Percentiles rank a stretch among this genome's conserved stretches.
These are phyloP conservation scores for Talaromyces pinophilus DNA, from an alignment of 2,329 filamentous ascomycete genomes.

Conservation along the genomic window DNA sequence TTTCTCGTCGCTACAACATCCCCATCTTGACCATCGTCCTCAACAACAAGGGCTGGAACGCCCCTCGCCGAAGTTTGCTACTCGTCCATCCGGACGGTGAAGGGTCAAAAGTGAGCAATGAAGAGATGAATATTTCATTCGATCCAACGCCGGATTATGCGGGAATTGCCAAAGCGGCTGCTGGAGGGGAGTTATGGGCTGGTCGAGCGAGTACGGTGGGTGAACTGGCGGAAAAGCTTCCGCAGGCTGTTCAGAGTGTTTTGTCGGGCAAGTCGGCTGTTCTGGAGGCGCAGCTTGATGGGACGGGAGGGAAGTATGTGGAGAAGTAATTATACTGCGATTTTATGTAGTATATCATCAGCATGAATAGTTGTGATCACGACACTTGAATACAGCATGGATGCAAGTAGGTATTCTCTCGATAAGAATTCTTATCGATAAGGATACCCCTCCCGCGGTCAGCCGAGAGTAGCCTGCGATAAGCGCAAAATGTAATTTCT, in stretches of 20 bases:
- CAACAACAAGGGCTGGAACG: constrained; percentile 73
- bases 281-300: constrained; percentile 61
- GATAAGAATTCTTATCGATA: constrained; percentile 9
- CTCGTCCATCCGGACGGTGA: constrained; percentile 67
- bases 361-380: neutral
- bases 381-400: neutral
- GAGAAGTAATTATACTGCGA: constrained; percentile 14
- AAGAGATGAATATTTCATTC: constrained; percentile 67
- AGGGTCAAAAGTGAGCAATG: constrained; percentile 62
- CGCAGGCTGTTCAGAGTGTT: constrained; percentile 61
- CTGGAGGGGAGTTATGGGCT: constrained; percentile 63
- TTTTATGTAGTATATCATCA: neutral
- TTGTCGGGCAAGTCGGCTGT: constrained; percentile 60
- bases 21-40: constrained; percentile 67
- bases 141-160: constrained; percentile 66
- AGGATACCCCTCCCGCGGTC: neutral
- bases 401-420: too few relatives aligned
- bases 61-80: constrained; percentile 61
- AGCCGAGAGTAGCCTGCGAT: constrained; percentile 7
- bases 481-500: neutral
- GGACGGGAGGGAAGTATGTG: constrained; percentile 56
- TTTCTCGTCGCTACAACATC: constrained; percentile 65
- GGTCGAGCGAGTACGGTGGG: constrained; percentile 58
- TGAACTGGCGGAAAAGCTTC: constrained; percentile 57
- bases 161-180: constrained; percentile 67